Base-by-base conservation (phyloP, 1,284 basidiomycete genomes). In the Boletellus sp. region DNA sequence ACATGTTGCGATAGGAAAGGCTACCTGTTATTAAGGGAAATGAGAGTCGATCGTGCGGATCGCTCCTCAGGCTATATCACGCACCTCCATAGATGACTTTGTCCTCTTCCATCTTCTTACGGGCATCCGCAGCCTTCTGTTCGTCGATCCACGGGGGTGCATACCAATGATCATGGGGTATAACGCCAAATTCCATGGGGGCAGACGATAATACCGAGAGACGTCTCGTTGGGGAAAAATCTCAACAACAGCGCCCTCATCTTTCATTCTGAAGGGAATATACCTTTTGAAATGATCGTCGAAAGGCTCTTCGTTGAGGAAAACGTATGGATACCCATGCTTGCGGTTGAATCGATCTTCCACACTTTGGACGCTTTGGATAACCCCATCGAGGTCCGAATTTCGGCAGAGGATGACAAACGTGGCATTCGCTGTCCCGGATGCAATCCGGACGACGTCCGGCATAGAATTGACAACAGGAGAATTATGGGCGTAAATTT, bases 61-160 rank as follows among this genome's bases (percentile, higher is more conserved):
- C 5, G 13, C 7, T 14, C n/a, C n/a, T 36, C 8, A 32, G n/a
- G 22, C 21, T 7, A 20, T 17, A 22, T 36, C 32, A 55, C 59
- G 45, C 69, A 68, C 79, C 79, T n/a, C 79, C 87, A 58, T 89
- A 87, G 26, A 87, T 81, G 51, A 91, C 74, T 19, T 79, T 70
- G 56, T 83, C 73, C 48, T 68, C 64, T 46, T 72, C 74, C 76
- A 89, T 80, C 56, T 77, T 73, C 42, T 76, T 72, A 49, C 88
- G 73, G 8, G 77, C 74, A 25, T 71, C 72, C 17, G 67, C 71
- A 2, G 90, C 90, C 46, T 72, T 76, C 5, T 78, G 69, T 59
- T 90, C 84, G 53, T 90, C 84, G 45, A 90, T 86, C 84, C 85
- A 91, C 16, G 82, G 73, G 1, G 91, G 90, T 58, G 90, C 82